These are phyloP conservation scores for Globisporangium okanoganense DNA, from an alignment of 352 stramenopile species.

Conservation along the genomic window DNA sequence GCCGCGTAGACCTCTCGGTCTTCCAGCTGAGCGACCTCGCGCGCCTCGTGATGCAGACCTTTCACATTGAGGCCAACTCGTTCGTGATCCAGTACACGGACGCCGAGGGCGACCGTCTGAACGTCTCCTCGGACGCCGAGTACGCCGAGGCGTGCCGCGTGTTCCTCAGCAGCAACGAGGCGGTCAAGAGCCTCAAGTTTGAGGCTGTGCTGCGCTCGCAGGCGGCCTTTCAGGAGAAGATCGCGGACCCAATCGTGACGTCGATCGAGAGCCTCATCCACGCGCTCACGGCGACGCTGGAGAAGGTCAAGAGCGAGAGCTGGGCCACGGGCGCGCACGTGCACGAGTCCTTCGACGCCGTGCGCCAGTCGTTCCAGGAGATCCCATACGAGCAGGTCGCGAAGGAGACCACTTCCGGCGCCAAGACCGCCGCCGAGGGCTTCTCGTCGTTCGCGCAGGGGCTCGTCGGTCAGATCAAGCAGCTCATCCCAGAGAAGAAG, in stretches of 20 bases:
- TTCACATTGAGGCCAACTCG: conserved; percentile 34
- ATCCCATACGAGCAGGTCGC: conserved; percentile 40
- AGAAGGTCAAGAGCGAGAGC: conserved; percentile 50
- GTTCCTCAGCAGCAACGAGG: conserved; percentile 30
- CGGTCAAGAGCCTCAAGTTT: conserved; percentile 68
- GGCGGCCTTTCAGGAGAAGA: conserved; percentile 39
- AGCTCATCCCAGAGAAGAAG: conserved; percentile 56
- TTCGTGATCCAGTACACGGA: conserved; percentile 77
- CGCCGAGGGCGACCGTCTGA: conserved; percentile 54
- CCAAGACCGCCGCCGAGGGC: conserved; percentile 39
- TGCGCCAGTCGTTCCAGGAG: conserved; percentile 35
- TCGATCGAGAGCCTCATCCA: conserved; percentile 60
- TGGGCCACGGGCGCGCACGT: conserved; percentile 11
- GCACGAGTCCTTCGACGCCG: conserved; percentile 26
- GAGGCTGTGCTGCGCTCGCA: conserved; percentile 40
- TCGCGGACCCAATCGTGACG: conserved; percentile 49
- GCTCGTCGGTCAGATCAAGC: conserved; percentile 61
- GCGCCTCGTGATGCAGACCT: conserved; percentile 57
- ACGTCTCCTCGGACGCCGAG: conserved; percentile 62
- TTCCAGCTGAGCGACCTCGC: conserved; percentile 49
- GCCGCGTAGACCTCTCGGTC: conserved; percentile 49
- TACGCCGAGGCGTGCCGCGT: conserved; percentile 55
- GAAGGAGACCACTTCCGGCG: conserved; percentile 29
- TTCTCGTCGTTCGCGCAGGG: conserved; percentile 69
- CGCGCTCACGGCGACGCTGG: conserved; percentile 41